Conservation (phyloP, 2,329 filamentous ascomycete genomes). For the Ascochyta clinopodiicola region DNA sequence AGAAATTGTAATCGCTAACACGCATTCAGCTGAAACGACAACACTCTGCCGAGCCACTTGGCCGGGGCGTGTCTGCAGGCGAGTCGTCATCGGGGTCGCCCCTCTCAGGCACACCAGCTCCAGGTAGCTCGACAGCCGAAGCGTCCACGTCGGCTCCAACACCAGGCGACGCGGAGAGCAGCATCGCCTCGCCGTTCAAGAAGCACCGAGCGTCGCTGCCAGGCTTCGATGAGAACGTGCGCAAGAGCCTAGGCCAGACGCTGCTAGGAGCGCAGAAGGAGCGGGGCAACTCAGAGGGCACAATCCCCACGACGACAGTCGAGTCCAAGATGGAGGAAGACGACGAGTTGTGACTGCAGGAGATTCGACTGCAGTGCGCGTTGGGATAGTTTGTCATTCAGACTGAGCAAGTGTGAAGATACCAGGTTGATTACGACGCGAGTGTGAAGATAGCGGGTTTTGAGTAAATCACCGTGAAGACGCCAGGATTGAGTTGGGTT, state of each 20-base stretch:
- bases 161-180: constrained; percentile 50
- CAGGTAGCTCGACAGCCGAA: constrained; percentile 24
- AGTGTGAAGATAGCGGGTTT: no score
- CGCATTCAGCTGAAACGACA: constrained; percentile 74
- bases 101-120: constrained; percentile 25
- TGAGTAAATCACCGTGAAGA: no score
- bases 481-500: no score
- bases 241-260: constrained; percentile 45
- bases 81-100: constrained; percentile 35
- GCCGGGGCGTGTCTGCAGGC: constrained; percentile 37
- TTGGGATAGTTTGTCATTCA: constrained; percentile 21
- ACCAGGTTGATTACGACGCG: no score
- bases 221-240: constrained; percentile 54
- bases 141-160: constrained; percentile 38
- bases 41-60: constrained; percentile 74
- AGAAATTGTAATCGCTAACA: constrained; percentile 22
- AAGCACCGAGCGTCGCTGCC: constrained; percentile 72
- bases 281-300: constrained; percentile 42
- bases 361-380: constrained; percentile 30
- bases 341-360: constrained; percentile 53
- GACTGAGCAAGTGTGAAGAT: no score
- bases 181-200: constrained; percentile 75
- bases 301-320: constrained; percentile 26
- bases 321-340: constrained; percentile 51
- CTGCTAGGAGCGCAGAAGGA: constrained; percentile 43